These are phyloP conservation scores for Komagataella populi DNA, from an alignment of 805 yeast species.

Conservation along the genomic window DNA sequence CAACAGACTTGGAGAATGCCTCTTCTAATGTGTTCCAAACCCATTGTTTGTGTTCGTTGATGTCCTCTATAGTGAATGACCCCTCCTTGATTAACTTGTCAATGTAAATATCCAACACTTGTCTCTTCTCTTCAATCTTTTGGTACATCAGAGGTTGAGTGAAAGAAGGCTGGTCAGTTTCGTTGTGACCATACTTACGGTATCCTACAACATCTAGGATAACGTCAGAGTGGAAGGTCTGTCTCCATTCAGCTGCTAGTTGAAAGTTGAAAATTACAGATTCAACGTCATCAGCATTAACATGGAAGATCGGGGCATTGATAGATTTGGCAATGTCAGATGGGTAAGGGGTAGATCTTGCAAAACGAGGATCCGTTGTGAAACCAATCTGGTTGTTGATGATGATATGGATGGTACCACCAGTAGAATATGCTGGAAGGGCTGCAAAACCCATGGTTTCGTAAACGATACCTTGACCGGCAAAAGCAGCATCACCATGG, in stretches of 20 bases:
- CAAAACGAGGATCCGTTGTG: conserved; percentile 96
- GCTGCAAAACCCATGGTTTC: conserved; percentile 94
- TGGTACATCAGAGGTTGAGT: conserved; percentile 98
- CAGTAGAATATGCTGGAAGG: conserved; percentile 91
- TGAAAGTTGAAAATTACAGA: conserved; percentile 83
- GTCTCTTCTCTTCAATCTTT: conserved; percentile 76
- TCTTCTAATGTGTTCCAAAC: conserved; percentile 93
- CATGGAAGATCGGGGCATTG: conserved; percentile 98
- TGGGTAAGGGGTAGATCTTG: conserved; percentile 97
- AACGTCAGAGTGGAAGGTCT: conserved; percentile 91
- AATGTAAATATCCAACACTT: conserved; percentile 78
- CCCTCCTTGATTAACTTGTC: conserved; percentile 74
- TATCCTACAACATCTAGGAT: conserved; percentile 95
- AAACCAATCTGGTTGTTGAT: conserved; percentile 98
- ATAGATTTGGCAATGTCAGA: conserved; percentile 94
- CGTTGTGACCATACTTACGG: conserved; percentile 98
- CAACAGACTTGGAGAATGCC: conserved; percentile 78
- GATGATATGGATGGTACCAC: conserved; percentile 95
- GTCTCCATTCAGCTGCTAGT: conserved; percentile 98
- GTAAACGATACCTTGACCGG: conserved; percentile 98
- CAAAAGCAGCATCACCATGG: conserved; percentile 99
- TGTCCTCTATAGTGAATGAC: conserved; percentile 78
- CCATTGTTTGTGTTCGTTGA: conserved; percentile 95
- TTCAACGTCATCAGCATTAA: conserved; percentile 96
- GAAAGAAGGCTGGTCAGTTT: conserved; percentile 98